Evolutionary conservation across 306 rosid genomes (phyloP), one percentile per base, ranked within the genome.

Genomic region (Arachis hypogaea): DNA sequence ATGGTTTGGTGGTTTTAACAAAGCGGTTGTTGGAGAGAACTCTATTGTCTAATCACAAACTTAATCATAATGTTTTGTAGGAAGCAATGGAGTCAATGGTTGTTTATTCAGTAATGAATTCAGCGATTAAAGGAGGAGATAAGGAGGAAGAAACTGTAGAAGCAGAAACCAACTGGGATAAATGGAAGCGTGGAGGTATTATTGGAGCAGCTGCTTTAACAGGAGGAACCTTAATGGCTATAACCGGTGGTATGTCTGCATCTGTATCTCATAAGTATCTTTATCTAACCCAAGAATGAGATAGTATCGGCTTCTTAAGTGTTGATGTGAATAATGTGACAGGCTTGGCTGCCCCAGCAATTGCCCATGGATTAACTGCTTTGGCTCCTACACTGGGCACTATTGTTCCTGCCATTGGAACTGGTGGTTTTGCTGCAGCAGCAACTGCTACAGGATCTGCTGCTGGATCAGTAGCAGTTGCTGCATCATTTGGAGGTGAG

Each of bases 291-390:
- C 58, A 72, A 29, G 59, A 71, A 43, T 63, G 73, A 44, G 56
- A 57, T 54, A 65, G 44, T 59, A 73, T 50, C 43, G 56, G 59
- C 30, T 52, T 64, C 36, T 66, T 69, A 73, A 61, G 49, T 51
- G 60, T 72, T 61, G 71, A 75, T 5, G 55, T 49, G 55, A 72
- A 68, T 68, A 59, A 36, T 76, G 68, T 73, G 55, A 72, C 88
- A 93, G 97, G 98, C 59, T 84, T 93, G 83, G 97, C 94, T 76
- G 97, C 98, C 84, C 98, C 98, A 6, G 98, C 97, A 76, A 89
- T 93, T 85, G 97, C 98, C 50, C 89, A 96, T 1, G 98, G 98
- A 62, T 84, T 93, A 81, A 69, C 87, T 86, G 97, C 96, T 76
- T 79, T 93, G 85, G 98, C 98, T 82, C 97, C 98, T 76, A 77